Evolutionary conservation across 1,284 basidiomycete genomes (phyloP).

Genomic region (Hortiboletus rubellus): DNA sequence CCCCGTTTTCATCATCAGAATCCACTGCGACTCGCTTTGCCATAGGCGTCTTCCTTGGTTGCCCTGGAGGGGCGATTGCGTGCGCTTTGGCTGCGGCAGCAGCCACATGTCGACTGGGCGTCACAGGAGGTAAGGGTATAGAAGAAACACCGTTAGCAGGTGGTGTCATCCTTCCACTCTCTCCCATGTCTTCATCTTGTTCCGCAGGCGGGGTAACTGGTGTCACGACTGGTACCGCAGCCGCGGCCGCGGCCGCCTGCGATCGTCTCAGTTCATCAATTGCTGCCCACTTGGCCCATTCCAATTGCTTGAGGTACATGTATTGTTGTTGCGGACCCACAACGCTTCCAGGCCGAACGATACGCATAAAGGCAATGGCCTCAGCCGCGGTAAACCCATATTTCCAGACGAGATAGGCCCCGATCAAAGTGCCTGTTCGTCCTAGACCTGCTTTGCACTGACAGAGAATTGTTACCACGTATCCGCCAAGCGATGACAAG

Average conservation of each 20-base stretch:
- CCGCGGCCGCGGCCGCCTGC: conserved; percentile 47
- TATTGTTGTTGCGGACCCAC: conserved; percentile 95
- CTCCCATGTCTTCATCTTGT: conserved; percentile 55
- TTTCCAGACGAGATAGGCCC: conserved; percentile 98
- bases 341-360: conserved; percentile 94
- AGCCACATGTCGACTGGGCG: conserved; percentile 72
- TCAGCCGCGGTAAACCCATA: conserved; percentile 99
- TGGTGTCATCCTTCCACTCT: conserved; percentile 41
- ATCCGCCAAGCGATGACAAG: conserved; percentile 15
- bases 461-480: conserved; percentile 20
- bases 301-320: conserved; percentile 94
- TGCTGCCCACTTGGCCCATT: conserved; percentile 93
- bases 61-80: conserved; percentile 72
- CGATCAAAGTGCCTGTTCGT: conserved; percentile 92
- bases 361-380: conserved; percentile 97
- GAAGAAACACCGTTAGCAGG: conserved; percentile 32
- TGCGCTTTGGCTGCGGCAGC: conserved; percentile 65
- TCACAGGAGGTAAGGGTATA: conserved; percentile 63
- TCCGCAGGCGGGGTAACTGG: conserved; percentile 83
- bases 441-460: conserved; percentile 95
- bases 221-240: conserved; percentile 53
- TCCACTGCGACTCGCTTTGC: conserved; percentile 64
- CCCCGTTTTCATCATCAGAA: conserved; percentile 55
- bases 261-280: conserved; percentile 66
- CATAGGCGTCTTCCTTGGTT: conserved; percentile 82